Evolutionary conservation across 305 asterid genomes (phyloP).

Genomic region (Rubia peregrina): DNA sequence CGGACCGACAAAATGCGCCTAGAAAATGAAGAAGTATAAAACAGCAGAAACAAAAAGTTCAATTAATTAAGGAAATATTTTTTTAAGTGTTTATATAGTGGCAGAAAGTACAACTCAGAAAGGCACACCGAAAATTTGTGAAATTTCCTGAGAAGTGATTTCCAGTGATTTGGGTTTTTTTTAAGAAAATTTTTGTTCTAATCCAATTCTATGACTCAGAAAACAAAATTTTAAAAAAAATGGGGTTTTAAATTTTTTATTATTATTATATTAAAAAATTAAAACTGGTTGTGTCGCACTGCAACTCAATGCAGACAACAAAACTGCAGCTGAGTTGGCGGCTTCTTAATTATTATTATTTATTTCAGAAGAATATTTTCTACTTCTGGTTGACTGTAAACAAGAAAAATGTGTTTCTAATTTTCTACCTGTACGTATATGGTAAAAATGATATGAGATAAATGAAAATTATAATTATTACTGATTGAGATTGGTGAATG

Average conservation of each 20-base stretch:
- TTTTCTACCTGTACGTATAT: too few species aligned
- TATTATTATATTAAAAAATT: too few species aligned
- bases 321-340: conserved; percentile 9
- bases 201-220: neutral
- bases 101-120: conserved; percentile 5
- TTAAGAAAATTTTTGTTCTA: neutral
- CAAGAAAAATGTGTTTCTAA: neutral
- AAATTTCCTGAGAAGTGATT: neutral
- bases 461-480: neutral
- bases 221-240: neutral
- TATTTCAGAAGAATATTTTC: neutral
- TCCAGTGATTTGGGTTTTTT: neutral
- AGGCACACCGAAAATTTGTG: neutral
- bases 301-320: conserved; percentile 3
- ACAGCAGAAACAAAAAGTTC: neutral
- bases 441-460: neutral
- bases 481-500: neutral
- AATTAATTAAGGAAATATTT: neutral
- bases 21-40: neutral
- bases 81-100: neutral
- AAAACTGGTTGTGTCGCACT: neutral
- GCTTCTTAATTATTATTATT: neutral
- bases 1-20: neutral
- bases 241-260: too few species aligned
- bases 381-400: neutral